Percentiles rank a stretch among this genome's conserved stretches.
Evolutionary conservation across 129 eudicot genomes (phyloP).

Genomic region (Chrysanthemum makinoi): DNA sequence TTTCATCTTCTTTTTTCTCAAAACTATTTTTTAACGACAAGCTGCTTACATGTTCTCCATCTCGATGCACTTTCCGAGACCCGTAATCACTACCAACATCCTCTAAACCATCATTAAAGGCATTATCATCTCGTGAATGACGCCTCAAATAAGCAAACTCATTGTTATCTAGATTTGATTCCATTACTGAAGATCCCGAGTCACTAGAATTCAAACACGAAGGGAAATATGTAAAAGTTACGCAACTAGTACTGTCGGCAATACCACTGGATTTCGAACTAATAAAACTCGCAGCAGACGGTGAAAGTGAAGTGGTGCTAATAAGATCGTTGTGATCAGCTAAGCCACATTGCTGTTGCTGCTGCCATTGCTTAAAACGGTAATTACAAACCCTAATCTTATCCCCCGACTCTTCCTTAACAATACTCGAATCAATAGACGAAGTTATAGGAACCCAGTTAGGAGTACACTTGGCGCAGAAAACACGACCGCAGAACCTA

Average conservation of each 20-base stretch:
- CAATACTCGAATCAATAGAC: slow-evolving; percentile 36
- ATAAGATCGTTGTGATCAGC: slow-evolving; percentile 48
- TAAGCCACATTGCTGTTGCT: slow-evolving; percentile 70
- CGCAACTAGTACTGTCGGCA: slow-evolving; percentile 68
- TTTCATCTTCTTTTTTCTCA: slow-evolving; percentile 47
- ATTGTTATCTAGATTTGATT: slow-evolving; percentile 37
- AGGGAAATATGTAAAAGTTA: slow-evolving; percentile 50
- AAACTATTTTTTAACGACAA: slow-evolving; percentile 45
- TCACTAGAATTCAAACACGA: slow-evolving; percentile 37
- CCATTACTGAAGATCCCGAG: slow-evolving; percentile 41
- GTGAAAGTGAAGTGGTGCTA: slow-evolving; percentile 41
- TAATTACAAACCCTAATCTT: slow-evolving; percentile 78
- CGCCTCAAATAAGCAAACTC: slow-evolving; percentile 41
- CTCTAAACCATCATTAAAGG: slow-evolving; percentile 39
- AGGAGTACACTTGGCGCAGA: slow-evolving; percentile 81
- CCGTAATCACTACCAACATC: slow-evolving; percentile 31
- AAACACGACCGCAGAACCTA: slow-evolving; percentile 82
- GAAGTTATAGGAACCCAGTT: slow-evolving; percentile 60
- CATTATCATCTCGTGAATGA: slow-evolving; percentile 44
- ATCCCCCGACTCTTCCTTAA: slow-evolving; percentile 23
- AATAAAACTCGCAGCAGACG: slow-evolving; percentile 59
- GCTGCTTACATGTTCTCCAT: slow-evolving; percentile 58
- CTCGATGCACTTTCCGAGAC: slow-evolving; percentile 67
- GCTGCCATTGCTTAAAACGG: slow-evolving; percentile 91
- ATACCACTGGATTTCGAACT: slow-evolving; percentile 71